Conservation (phyloP, 768 basidiomycete species). For the Phlebiopsis gigantea region DNA sequence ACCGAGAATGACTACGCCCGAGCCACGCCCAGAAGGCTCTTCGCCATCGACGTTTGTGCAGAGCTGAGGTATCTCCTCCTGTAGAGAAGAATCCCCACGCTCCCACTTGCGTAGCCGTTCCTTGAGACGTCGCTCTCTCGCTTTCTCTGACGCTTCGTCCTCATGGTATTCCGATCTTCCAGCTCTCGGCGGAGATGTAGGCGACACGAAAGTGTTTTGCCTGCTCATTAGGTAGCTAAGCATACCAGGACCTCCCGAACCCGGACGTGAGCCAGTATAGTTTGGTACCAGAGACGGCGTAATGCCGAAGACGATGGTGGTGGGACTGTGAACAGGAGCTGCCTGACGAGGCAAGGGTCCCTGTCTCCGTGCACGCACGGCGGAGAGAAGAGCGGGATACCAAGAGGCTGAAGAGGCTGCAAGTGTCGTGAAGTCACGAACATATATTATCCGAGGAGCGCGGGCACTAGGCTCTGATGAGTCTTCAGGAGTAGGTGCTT, state of each 20-base stretch:
- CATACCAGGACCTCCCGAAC: conserved; percentile 26
- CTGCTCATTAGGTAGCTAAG: conserved; percentile 44
- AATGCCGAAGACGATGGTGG: conserved; percentile 84
- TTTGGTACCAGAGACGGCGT: conserved; percentile 60
- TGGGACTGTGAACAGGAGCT: conserved; percentile 62
- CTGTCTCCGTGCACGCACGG: conserved; percentile 72
- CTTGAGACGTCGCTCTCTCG: conserved; percentile 67
- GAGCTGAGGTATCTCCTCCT: conserved; percentile 60
- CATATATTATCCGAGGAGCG: conserved; percentile 72
- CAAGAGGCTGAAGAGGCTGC: conserved; percentile 67
- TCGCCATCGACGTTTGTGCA: conserved; percentile 32
- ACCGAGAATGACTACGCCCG: conserved; percentile 45
- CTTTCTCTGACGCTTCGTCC: conserved; percentile 57
- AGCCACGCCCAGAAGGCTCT: conserved; percentile 17
- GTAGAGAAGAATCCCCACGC: conserved; percentile 49
- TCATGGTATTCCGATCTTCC: conserved; percentile 57
- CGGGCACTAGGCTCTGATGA: conserved; percentile 19
- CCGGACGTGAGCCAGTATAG: neutral
- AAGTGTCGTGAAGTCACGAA: conserved; percentile 78
- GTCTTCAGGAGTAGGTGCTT: conserved; percentile 24
- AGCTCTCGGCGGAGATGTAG: conserved; percentile 28
- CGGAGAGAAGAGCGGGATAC: conserved; percentile 76
- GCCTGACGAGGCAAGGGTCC: conserved; percentile 56
- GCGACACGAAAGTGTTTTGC: conserved; percentile 27
- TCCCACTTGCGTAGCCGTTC: conserved; percentile 75